A percentile compares a stretch with the other conserved stretches of the same genome.
phyloP scores from a whole-genome alignment of 2,329 filamentous ascomycete genomes.

The Pseudocercospora macadamiae region DNA sequence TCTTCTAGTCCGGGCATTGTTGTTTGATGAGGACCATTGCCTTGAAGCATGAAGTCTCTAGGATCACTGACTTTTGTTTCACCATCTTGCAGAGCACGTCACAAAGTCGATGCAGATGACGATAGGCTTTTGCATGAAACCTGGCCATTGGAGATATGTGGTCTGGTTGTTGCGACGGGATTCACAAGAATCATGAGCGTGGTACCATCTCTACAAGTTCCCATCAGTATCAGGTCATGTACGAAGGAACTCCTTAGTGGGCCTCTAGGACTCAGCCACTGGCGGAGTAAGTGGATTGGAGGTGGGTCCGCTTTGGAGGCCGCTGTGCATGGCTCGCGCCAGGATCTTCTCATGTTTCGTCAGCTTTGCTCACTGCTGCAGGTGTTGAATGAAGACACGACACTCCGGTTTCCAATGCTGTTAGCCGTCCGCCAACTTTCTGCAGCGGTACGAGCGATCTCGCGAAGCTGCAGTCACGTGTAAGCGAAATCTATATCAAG shows the following conservation, averaged over 20 bases:
- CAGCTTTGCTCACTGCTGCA: no score
- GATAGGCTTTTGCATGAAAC: conserved; percentile 5
- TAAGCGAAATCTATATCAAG: not conserved
- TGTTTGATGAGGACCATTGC: not conserved
- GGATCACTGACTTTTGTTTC: conserved; percentile 1
- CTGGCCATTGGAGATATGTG: not conserved
- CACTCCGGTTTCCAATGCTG: not conserved
- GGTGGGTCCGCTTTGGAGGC: not conserved
- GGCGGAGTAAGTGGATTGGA: not conserved
- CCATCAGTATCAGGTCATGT: not conserved
- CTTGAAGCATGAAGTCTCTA: not conserved
- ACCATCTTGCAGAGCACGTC: not conserved
- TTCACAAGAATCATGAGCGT: not conserved
- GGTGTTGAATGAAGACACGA: no score
- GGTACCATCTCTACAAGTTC: not conserved
- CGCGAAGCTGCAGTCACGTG: not conserved
- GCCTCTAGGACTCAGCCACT: not conserved
- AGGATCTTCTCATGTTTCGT: conserved; percentile 2
- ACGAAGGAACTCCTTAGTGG: not conserved
- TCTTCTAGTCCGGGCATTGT: not conserved
- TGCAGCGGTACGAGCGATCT: not conserved
- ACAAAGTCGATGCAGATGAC: conserved; percentile 1
- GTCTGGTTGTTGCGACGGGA: not conserved
- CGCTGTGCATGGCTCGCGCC: not conserved
- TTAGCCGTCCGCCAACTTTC: not conserved